Evolutionary conservation across 495 filamentous ascomycete species (phyloP).

Genomic region (Daldinia decipiens): DNA sequence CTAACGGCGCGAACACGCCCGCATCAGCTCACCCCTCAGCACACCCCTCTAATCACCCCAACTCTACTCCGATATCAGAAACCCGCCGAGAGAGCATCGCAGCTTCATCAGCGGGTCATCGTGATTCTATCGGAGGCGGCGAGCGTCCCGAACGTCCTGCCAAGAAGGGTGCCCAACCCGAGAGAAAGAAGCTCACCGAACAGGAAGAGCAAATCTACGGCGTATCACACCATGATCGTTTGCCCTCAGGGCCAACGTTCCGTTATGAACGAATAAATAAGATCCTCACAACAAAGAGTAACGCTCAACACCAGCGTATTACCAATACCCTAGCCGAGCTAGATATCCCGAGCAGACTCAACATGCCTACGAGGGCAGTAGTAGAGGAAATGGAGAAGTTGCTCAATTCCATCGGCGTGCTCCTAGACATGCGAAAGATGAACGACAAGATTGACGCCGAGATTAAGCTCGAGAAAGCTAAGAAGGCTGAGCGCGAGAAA

Average conservation of each 20-base stretch:
- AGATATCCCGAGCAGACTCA: conserved; percentile 77
- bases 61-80: conserved; percentile 49
- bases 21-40: conserved; percentile 44
- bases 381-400: conserved; percentile 84
- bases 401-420: conserved; percentile 73
- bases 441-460: conserved; percentile 88
- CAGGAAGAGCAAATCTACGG: conserved; percentile 83
- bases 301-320: conserved; percentile 83
- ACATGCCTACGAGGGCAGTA: conserved; percentile 86
- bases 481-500: conserved; percentile 69
- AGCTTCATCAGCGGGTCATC: conserved; percentile 50
- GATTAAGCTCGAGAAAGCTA: conserved; percentile 75
- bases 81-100: conserved; percentile 64
- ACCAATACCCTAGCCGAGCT: conserved; percentile 79
- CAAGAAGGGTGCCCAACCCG: conserved; percentile 66
- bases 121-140: conserved; percentile 62
- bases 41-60: conserved; percentile 47
- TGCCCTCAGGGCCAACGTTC: conserved; percentile 77
- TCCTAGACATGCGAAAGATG: conserved; percentile 86
- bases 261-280: conserved; percentile 85
- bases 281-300: conserved; percentile 82
- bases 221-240: conserved; percentile 84
- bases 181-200: conserved; percentile 74
- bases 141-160: conserved; percentile 51
- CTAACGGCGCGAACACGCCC: conserved; percentile 65